Conservation (phyloP, 2,329 filamentous ascomycete species). For the Cercospora sp. region DNA sequence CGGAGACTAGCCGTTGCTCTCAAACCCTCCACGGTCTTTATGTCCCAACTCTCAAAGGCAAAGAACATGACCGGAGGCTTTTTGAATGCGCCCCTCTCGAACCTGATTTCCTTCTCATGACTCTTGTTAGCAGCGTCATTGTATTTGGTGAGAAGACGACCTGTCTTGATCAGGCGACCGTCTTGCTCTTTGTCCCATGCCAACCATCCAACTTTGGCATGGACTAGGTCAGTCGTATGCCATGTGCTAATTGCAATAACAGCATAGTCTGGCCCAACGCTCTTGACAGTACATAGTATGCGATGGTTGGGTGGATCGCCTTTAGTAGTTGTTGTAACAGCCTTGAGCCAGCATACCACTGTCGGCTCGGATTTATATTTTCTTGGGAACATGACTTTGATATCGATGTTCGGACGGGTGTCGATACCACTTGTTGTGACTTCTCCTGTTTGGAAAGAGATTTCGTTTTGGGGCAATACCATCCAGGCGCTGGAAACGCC, state of each 20-base stretch:
- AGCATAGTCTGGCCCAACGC: neutral
- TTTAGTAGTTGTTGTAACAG: neutral
- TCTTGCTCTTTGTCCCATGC: neutral
- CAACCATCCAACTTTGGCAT: neutral
- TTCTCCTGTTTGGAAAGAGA: neutral
- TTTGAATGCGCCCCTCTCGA: neutral
- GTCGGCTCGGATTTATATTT: neutral
- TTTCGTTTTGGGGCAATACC: neutral
- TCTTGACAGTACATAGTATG: neutral
- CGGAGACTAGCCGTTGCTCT: too few species aligned
- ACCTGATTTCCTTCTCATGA: neutral
- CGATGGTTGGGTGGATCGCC: neutral
- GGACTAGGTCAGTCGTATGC: fast-evolving
- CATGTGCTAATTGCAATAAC: neutral
- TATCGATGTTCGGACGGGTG: neutral
- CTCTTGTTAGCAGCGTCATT: neutral
- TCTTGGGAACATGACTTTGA: neutral
- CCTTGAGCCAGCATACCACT: neutral
- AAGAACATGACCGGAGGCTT: neutral
- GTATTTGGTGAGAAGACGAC: neutral
- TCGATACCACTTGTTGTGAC: neutral
- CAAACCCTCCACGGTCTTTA: neutral
- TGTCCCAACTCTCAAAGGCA: neutral
- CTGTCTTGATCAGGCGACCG: neutral
- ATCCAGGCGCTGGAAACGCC: neutral